phyloP scores from a whole-genome alignment of 1,139 yeast species.

The Pichia terricola region DNA sequence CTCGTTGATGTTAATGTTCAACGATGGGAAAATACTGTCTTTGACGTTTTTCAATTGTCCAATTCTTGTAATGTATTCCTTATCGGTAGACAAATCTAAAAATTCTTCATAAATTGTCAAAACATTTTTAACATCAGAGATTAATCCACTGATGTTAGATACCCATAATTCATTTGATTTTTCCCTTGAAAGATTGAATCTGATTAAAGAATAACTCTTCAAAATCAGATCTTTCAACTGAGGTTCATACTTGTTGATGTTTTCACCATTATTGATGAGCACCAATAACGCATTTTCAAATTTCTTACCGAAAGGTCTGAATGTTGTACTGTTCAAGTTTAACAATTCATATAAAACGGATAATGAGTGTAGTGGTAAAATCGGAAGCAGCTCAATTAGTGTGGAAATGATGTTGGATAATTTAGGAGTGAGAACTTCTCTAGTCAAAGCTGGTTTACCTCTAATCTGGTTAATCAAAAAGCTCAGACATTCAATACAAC shows the following conservation, averaged over 20 bases:
- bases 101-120: constrained; percentile 47
- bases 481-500: constrained; percentile 39
- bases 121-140: constrained; percentile 43
- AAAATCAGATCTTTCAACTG: constrained; percentile 35
- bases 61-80: constrained; percentile 28
- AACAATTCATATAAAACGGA: constrained; percentile 43
- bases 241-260: constrained; percentile 19
- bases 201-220: constrained; percentile 49
- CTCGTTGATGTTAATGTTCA: constrained; percentile 49
- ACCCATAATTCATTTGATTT: constrained; percentile 32
- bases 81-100: constrained; percentile 47
- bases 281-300: constrained; percentile 38
- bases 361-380: constrained; percentile 34
- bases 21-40: constrained; percentile 15
- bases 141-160: constrained; percentile 27
- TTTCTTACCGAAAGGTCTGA: constrained; percentile 67
- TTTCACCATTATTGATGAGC: constrained; percentile 23
- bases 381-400: constrained; percentile 37
- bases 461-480: constrained; percentile 45
- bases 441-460: constrained; percentile 75
- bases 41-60: constrained; percentile 29
- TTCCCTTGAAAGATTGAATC: constrained; percentile 42
- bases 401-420: constrained; percentile 52
- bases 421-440: constrained; percentile 79
- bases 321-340: constrained; percentile 62